phyloP scores from a whole-genome alignment of 2,329 filamentous ascomycete genomes.

The Monilinia laxa region DNA sequence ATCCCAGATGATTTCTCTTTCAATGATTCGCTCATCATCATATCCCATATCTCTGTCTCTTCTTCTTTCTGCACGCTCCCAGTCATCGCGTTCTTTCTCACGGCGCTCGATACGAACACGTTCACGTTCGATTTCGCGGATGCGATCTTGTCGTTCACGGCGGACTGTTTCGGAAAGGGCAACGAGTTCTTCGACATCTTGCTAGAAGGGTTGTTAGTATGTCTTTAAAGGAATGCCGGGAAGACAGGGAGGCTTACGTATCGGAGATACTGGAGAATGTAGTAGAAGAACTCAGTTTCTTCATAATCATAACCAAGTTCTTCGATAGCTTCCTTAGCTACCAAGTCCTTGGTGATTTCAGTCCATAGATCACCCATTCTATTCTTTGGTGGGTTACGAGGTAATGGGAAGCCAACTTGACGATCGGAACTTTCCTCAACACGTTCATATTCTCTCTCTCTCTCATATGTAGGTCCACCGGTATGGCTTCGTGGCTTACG shows the following conservation, averaged over 20 bases:
- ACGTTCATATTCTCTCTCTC: constrained; percentile 47
- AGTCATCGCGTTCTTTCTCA: constrained; percentile 43
- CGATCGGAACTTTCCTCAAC: constrained; percentile 53
- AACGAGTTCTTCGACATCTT: constrained; percentile 82
- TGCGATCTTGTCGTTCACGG: constrained; percentile 54
- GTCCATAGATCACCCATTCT: constrained; percentile 76
- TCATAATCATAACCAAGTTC: constrained; percentile 83
- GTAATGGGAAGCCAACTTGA: constrained; percentile 41
- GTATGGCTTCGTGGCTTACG: constrained; percentile 16
- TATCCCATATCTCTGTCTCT: constrained; percentile 40
- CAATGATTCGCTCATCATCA: constrained; percentile 64
- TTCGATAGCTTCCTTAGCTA: constrained; percentile 83
- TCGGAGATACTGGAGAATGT: constrained; percentile 85
- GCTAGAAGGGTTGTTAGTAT: constrained; percentile 53
- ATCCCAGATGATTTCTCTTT: constrained; percentile 68
- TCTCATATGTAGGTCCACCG: constrained; percentile 32
- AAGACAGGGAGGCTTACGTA: constrained; percentile 61
- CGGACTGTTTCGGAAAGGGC: constrained; percentile 82
- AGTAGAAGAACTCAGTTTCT: constrained; percentile 86
- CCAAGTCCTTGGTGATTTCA: constrained; percentile 91
- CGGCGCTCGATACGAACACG: constrained; percentile 51
- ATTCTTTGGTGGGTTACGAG: constrained; percentile 33
- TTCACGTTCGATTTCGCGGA: constrained; percentile 59
- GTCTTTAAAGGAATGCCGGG: constrained; percentile 6
- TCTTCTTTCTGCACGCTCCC: constrained; percentile 42